Evolutionary conservation across 495 filamentous ascomycete genomes (phyloP).

Genomic region (Amorphotheca resinae): DNA sequence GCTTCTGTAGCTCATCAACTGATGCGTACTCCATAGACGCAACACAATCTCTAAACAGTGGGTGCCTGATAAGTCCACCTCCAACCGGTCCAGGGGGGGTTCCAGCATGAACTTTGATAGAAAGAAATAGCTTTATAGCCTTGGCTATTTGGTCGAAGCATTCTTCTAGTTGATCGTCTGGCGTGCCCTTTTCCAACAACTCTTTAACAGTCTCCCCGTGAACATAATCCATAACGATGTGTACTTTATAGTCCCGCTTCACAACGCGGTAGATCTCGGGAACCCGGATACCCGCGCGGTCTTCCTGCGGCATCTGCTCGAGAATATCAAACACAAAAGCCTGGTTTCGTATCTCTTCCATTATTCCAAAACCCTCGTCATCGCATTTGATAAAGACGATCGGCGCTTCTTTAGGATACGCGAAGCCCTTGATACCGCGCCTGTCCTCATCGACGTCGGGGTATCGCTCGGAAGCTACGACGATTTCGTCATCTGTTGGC

Average conservation of each 20-base stretch:
- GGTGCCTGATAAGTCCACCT: too few species aligned
- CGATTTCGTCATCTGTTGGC: neutral
- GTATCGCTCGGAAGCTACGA: neutral
- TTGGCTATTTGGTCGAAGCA: neutral
- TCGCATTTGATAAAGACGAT: constrained; percentile 2
- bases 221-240: constrained; percentile 7
- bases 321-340: neutral
- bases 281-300: constrained; percentile 1
- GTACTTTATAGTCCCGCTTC: neutral
- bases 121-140: constrained; percentile 1
- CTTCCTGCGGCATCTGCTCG: neutral
- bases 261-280: constrained; percentile 3
- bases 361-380: neutral
- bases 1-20: neutral
- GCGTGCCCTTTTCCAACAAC: neutral
- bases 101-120: too few species aligned
- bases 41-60: too few species aligned
- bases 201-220: constrained; percentile 1
- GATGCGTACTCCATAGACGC: neutral
- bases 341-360: constrained; percentile 2
- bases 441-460: neutral
- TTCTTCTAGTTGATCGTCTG: constrained; percentile 1
- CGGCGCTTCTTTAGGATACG: constrained; percentile 1
- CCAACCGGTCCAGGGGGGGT: too few species aligned
- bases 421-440: neutral